phyloP scores from a whole-genome alignment of 2,329 filamentous ascomycete genomes.

The Tolypocladium sp. region DNA sequence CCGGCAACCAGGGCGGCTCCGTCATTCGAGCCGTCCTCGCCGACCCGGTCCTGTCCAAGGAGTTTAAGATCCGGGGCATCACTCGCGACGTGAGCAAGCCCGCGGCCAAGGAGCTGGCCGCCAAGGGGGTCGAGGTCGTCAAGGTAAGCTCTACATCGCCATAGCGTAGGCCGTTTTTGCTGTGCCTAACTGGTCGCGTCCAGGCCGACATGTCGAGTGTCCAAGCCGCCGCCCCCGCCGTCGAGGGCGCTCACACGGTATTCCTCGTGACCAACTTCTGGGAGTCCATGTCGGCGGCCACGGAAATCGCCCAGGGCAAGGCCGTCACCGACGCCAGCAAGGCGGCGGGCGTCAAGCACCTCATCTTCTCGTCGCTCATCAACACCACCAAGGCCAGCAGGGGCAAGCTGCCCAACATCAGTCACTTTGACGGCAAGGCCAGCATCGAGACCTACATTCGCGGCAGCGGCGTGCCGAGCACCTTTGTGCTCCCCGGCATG shows the following conservation, averaged over 20 bases:
- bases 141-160: constrained; percentile 13
- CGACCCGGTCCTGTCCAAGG: constrained; percentile 32
- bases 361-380: constrained; percentile 36
- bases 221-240: constrained; percentile 23
- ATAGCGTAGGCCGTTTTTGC: not conserved
- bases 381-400: constrained; percentile 25
- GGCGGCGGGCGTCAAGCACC: constrained; percentile 31
- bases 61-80: constrained; percentile 35
- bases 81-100: constrained; percentile 34
- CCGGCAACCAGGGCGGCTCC: constrained; percentile 39
- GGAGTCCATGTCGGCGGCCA: constrained; percentile 21
- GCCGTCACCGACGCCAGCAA: constrained; percentile 35
- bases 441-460: constrained; percentile 48
- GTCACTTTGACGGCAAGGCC: constrained; percentile 49
- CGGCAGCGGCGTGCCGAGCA: constrained; percentile 32
- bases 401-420: constrained; percentile 26
- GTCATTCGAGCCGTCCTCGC: constrained; percentile 34
- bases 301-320: constrained; percentile 33
- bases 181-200: not conserved
- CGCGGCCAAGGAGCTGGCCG: constrained; percentile 25
- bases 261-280: constrained; percentile 31
- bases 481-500: constrained; percentile 41
- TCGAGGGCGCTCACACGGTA: constrained; percentile 33
- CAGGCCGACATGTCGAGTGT: constrained; percentile 32
- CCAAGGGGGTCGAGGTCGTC: constrained; percentile 33